Evolutionary conservation across 345 rosid species (phyloP), one percentile per base, ranked within the genome.

Genomic region (Citrus sp.): DNA sequence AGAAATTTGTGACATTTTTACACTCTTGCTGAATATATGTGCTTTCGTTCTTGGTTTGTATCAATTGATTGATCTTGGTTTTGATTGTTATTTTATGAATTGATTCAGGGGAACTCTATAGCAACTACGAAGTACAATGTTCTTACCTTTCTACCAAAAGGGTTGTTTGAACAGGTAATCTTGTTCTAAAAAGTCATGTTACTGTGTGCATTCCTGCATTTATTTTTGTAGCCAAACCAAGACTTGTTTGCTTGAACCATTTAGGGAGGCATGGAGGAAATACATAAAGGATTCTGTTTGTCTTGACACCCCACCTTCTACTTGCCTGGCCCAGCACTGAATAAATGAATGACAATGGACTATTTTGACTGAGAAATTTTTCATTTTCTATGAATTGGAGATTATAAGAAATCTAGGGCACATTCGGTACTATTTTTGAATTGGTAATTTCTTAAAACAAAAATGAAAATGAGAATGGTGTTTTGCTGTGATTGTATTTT

Each of bases 61-160:
- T 30, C 7, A 21, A 16, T 78, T 24, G 38, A 61, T 55, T 65
- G 67, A n/a, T 25, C 65, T 37, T 72, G 71, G 28, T 62, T 77
- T 79, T 84, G 56, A 79, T 82, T 74, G 30, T 28, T 5, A 46
- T 75, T 61, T 54, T 74, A 58, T 68, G 64, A 76, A 75, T 73
- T 79, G 34, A 84, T 84, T 75, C 91, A 95, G 98, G 98, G 97
- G 54, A 95, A 95, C 87, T 89, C 98, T 10, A 83, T 94, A 81
- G 90, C 99, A 18, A 97, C 99, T 49, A 97, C 99, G 25, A 97
- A 97, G 92, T 94, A 97, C 89, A 97, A 94, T 86, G 85, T 97
- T 88, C 67, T 97, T 51, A 92, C 99, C 4, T 97, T 97, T 89
- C 79, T 97, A 19, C 99, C 99, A 1, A 97, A 97, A 85, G 99